Base-by-base conservation (phyloP, 2,329 filamentous ascomycete species). In the Colletotrichum tofieldiae region DNA sequence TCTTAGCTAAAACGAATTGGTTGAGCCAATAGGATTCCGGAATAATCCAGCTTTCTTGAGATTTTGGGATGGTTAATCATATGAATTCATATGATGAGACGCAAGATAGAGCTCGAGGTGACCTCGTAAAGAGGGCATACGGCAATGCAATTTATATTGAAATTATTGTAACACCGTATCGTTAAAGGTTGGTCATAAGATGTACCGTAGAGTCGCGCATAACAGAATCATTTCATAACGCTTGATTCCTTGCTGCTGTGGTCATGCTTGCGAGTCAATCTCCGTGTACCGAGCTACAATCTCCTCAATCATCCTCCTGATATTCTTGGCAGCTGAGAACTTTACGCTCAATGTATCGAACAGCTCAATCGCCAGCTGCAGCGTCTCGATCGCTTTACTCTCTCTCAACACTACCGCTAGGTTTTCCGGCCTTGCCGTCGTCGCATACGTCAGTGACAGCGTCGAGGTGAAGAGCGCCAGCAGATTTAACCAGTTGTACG, bases 401-500 rank as follows among this genome's bases (percentile, higher is more conserved):
- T 80, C 75, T 32, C 71, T 73, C 16, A 82, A 51, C 0, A 78
- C 77, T 1, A 65, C 65, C 9, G 71, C 67, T 0, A 82, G 74
- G 23, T 76, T 75, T 16, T 84, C 79, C 0, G 82, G 81, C 55
- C 82, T 81, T 0, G 79, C 82, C 0, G 82, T 85, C 2, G 81
- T 81, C 0, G 84, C 81, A 68, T 86, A 86, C 41, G 86, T 81
- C 5, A 86, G 78, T 1, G 84, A 83, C 4, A 86, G 75, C 0
- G 82, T 81, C 1, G 81, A 78, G 1, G 82, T 86, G 71, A 85
- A 86, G 2, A 86, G 69, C 1, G 79, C 75, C 2, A 85, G 78
- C 7, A 85, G 75, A 45, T 84, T 84, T 5, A 84, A 74, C 82
- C 81, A 85, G 71, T 84, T 84, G 73, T 82, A 84, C 0, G 82